Evolutionary conservation across 306 rosid species (phyloP).

Genomic region (Fragaria iinumae): DNA sequence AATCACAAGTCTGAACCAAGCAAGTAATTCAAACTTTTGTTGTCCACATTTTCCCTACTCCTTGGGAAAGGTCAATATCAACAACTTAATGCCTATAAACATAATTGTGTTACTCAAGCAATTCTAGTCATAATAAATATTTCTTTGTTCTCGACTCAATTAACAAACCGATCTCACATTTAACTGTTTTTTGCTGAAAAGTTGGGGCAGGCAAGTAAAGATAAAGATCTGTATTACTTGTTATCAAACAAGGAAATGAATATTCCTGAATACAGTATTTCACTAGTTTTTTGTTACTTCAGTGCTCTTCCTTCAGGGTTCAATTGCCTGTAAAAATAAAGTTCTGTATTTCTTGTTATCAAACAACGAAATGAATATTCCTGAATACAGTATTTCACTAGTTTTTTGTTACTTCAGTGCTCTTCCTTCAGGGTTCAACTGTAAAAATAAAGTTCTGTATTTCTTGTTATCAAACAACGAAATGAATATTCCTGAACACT

Average conservation of each 20-base stretch:
- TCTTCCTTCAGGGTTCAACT: constrained; percentile 69
- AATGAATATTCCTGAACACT: not conserved
- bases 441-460: constrained; percentile 26
- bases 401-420: not conserved
- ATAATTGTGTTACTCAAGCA: not conserved
- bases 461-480: no score
- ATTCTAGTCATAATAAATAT: not conserved
- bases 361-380: not conserved
- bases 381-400: not conserved
- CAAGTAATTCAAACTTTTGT: not conserved
- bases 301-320: constrained; percentile 52
- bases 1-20: not conserved
- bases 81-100: not conserved
- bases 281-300: not conserved
- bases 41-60: not conserved
- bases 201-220: not conserved
- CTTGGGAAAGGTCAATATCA: not conserved
- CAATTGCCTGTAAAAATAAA: constrained; percentile 55
- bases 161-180: not conserved
- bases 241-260: not conserved
- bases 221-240: not conserved
- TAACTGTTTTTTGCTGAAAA: not conserved
- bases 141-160: not conserved
- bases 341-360: not conserved
- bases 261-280: constrained; percentile 9